These are phyloP conservation scores for Talaromyces verruculosus DNA, from an alignment of 2,329 filamentous ascomycete species.

Conservation along the genomic window DNA sequence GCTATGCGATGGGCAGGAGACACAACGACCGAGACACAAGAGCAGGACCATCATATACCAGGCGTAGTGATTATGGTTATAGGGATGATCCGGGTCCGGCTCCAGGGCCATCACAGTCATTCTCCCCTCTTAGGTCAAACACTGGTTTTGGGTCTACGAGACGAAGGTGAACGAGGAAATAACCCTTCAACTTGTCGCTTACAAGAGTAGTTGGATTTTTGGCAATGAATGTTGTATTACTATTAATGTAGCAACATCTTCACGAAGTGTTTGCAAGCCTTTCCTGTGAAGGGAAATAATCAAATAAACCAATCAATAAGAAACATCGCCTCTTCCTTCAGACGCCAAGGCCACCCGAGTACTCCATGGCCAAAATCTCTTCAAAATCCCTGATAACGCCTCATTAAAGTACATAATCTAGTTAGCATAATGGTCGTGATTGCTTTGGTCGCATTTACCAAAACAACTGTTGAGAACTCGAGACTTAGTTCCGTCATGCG, in stretches of 20 bases:
- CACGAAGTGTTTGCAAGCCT: background rate
- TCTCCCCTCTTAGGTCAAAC: constrained; percentile 36
- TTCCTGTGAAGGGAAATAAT: background rate
- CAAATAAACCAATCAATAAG: background rate
- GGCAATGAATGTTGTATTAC: background rate
- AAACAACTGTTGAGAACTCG: background rate
- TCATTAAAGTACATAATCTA: constrained; percentile 13
- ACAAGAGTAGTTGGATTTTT: background rate
- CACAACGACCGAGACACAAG: background rate
- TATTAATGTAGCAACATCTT: constrained; percentile 6
- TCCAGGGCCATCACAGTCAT: constrained; percentile 35
- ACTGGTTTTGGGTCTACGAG: constrained; percentile 50
- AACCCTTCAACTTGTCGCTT: background rate
- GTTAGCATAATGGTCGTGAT: background rate
- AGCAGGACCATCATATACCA: constrained; percentile 5
- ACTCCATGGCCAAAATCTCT: background rate
- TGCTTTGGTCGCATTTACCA: background rate
- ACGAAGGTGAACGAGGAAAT: constrained; percentile 33
- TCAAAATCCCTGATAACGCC: constrained; percentile 4
- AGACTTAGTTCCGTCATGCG: background rate
- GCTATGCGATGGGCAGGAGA: constrained; percentile 19
- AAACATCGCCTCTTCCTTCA: background rate
- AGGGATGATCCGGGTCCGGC: constrained; percentile 37
- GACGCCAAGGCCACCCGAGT: background rate
- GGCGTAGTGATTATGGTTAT: constrained; percentile 28